phyloP scores from a whole-genome alignment of 768 basidiomycete species.

The Lactarius hatsudake region DNA sequence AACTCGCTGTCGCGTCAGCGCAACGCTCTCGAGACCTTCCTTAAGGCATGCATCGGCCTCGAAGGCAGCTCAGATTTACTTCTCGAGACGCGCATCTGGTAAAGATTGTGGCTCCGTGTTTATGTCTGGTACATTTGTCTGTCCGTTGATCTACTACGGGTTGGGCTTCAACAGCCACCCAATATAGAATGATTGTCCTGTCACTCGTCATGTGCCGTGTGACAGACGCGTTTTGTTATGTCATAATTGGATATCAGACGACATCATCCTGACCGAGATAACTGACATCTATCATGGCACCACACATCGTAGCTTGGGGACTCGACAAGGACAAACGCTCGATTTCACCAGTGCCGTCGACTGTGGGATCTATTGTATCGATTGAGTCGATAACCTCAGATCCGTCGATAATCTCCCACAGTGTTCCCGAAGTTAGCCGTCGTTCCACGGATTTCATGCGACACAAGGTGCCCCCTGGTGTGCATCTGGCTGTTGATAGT shows the following conservation, averaged over 20 bases:
- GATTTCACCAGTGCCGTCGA: slow-evolving; percentile 10
- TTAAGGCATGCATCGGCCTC: slow-evolving; percentile 91
- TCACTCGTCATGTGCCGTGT: slow-evolving; percentile 22
- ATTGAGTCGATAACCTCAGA: slow-evolving; percentile 15
- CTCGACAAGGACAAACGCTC: background rate
- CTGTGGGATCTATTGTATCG: slow-evolving; percentile 9
- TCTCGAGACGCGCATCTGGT: slow-evolving; percentile 88
- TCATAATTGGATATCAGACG: background rate
- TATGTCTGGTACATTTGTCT: background rate
- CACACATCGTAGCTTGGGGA: slow-evolving; percentile 18
- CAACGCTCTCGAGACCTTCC: slow-evolving; percentile 88
- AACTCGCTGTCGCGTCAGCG: slow-evolving; percentile 95
- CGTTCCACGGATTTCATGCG: background rate
- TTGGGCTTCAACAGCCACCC: slow-evolving; percentile 19
- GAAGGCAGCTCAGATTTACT: slow-evolving; percentile 82
- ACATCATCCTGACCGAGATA: background rate
- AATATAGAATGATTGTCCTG: background rate
- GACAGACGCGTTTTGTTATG: slow-evolving; percentile 21
- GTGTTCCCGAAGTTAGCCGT: background rate
- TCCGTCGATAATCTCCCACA: background rate
- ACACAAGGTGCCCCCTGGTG: background rate
- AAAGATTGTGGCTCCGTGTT: slow-evolving; percentile 31
- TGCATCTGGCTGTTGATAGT: background rate
- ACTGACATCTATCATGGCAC: background rate
- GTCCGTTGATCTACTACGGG: background rate